A percentile compares a stretch with the other conserved stretches of the same genome.
These are phyloP conservation scores for Blastocystis sp. DNA, from an alignment of 352 stramenopile species.

Conservation along the genomic window DNA sequence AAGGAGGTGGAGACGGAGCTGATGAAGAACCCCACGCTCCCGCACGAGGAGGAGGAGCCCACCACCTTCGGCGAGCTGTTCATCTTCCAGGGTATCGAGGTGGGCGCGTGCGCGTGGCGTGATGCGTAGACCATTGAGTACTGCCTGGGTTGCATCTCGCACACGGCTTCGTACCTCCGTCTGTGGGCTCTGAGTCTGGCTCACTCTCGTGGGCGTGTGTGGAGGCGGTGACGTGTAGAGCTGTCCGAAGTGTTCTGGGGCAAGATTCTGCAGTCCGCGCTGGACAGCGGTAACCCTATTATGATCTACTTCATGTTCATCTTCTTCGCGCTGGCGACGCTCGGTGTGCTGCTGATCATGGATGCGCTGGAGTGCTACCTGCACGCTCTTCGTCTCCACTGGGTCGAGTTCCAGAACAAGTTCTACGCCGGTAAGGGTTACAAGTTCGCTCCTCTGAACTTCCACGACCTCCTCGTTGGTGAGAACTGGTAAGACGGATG, in stretches of 20 bases:
- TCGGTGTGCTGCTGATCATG: conserved; percentile 97
- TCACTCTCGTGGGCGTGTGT: conserved; percentile 85
- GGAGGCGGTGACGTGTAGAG: conserved; percentile 73
- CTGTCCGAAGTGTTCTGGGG: conserved; percentile 94
- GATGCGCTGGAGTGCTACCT: conserved; percentile 99
- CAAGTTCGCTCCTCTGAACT: conserved; percentile 93
- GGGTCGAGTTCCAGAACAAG: conserved; percentile 99
- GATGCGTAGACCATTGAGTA: conserved; percentile 99
- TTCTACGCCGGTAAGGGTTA: conserved; percentile 97
- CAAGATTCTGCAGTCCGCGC: conserved; percentile 94
- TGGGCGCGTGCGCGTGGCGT: conserved; percentile 78
- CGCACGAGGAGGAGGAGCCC: conserved; percentile 84
- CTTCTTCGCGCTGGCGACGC: conserved; percentile 90
- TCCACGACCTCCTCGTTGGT: conserved; percentile 82
- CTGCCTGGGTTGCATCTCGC: conserved; percentile 97
- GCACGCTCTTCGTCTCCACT: conserved; percentile 97
- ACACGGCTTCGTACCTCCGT: conserved; percentile 98
- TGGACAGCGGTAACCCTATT: conserved; percentile 94
- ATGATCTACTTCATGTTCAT: conserved; percentile 91
- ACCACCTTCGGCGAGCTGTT: conserved; percentile 92
- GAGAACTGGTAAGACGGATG: conserved; percentile 70
- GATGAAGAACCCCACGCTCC: conserved; percentile 75
- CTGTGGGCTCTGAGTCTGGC: conserved; percentile 97
- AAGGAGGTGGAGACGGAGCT: conserved; percentile 76
- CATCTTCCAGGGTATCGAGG: conserved; percentile 93